These are phyloP conservation scores for Dryas octopetala DNA, from an alignment of 306 rosid species.

Conservation along the genomic window DNA sequence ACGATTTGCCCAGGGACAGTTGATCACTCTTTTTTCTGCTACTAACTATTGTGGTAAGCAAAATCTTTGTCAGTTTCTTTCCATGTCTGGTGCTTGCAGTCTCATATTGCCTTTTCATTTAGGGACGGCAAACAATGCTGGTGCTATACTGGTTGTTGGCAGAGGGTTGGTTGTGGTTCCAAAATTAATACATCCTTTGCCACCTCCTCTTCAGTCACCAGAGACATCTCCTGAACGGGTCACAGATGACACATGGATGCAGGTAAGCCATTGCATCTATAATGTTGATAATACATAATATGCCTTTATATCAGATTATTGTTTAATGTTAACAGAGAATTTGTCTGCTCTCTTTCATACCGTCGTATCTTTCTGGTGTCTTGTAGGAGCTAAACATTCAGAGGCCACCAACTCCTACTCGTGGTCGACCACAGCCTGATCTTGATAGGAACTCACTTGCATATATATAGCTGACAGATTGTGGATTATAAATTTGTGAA, in stretches of 20 bases:
- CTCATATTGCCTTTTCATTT: slow-evolving; percentile 27
- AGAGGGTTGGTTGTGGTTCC: slow-evolving; percentile 99
- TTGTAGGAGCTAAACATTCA: slow-evolving; percentile 90
- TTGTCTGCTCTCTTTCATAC: neutral
- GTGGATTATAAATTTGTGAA: slow-evolving; percentile 13
- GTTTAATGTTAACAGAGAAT: neutral
- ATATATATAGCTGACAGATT: slow-evolving; percentile 54
- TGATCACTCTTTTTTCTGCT: slow-evolving; percentile 97
- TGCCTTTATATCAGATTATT: slow-evolving; percentile 8
- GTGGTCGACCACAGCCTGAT: slow-evolving; percentile 98
- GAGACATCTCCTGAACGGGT: slow-evolving; percentile 96
- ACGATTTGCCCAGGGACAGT: too few species aligned
- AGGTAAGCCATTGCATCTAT: slow-evolving; percentile 45
- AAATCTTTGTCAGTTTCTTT: slow-evolving; percentile 2
- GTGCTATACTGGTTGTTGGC: slow-evolving; percentile 96
- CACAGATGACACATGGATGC: slow-evolving; percentile 95
- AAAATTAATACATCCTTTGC: slow-evolving; percentile 92
- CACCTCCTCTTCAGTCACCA: slow-evolving; percentile 96
- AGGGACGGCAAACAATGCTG: slow-evolving; percentile 99
- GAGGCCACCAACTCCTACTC: slow-evolving; percentile 98
- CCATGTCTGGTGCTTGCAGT: slow-evolving; percentile 13
- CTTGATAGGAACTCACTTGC: slow-evolving; percentile 96
- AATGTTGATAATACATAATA: neutral
- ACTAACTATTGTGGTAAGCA: slow-evolving; percentile 95
- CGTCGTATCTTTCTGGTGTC: slow-evolving; percentile 7